Base-by-base conservation (phyloP, 768 basidiomycete genomes). In the Dentipellis sp. region DNA sequence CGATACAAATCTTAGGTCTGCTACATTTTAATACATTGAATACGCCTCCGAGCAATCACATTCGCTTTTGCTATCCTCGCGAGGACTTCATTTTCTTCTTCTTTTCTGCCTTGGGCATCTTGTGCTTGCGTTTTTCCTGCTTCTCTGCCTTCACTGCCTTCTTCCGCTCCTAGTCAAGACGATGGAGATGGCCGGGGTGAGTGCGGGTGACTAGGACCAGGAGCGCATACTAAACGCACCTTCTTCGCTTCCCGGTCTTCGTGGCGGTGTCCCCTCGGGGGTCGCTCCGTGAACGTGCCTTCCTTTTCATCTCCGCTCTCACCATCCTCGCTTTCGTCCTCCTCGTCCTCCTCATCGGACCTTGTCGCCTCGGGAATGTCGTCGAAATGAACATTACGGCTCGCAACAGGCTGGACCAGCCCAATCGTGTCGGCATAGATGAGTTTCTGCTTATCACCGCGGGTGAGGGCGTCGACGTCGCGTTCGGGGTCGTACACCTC, bases 91-190 rank as follows among this genome's bases (percentile, higher is more conserved):
- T 78, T 60, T 80, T 81, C 42, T 83, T 79, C 74, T 91, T 91
- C 76, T 97, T 98, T 71, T 95, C 92, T 42, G 87, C 83, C 67
- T 98, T 98, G 48, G 94, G 90, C 78, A 97, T 92, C 74, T 98
- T 98, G 63, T 81, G 77, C 70, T 93, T 91, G 59, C 95, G 78
- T 68, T 81, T 88, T 73, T 97, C 94, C 64, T 85, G 79, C 39
- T 88, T 84, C 68, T 91, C 90, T 55, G 84, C 86, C 68, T 97
- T 97, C 23, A 79, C 81, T 4, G 84, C 83, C 67, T 91, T 91
- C 72, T 98, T 97, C 21, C 94, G 83, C 69, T 94, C 93, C 94
- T 95, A 62, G 47, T n/a, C 12, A 62, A 16, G 56, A 52, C 12
- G 53, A 55, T 55, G 58, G 55, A 37, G 55, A 59, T 46, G 65